phyloP scores from a whole-genome alignment of 345 rosid species.

The Lepidium sativum region DNA sequence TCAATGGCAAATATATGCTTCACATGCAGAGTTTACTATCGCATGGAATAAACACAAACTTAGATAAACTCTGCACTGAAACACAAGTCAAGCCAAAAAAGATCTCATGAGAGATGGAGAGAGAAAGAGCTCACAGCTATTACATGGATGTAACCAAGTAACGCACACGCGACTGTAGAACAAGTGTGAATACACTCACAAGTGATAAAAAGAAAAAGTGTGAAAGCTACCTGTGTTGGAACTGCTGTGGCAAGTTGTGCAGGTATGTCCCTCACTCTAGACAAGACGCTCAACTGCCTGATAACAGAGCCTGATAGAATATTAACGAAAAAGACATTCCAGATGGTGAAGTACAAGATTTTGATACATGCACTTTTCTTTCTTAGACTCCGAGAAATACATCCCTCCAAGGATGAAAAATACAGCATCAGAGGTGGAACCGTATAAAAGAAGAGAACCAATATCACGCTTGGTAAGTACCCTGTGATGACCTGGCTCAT shows the following conservation, averaged over 20 bases:
- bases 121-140: neutral
- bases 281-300: constrained; percentile 37
- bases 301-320: constrained; percentile 76
- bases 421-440: constrained; percentile 94
- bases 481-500: constrained; percentile 67
- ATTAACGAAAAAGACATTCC: constrained; percentile 91
- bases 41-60: neutral
- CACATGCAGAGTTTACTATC: no score
- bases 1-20: no score
- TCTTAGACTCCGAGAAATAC: constrained; percentile 62
- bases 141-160: neutral
- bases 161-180: no score
- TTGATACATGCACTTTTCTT: constrained; percentile 80
- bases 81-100: neutral
- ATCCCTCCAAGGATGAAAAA: constrained; percentile 73
- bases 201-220: neutral
- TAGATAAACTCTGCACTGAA: neutral
- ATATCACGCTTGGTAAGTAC: constrained; percentile 88
- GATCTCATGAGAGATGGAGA: neutral
- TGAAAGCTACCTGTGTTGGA: constrained; percentile 57
- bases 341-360: constrained; percentile 75
- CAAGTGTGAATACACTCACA: no score
- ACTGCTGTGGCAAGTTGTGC: constrained; percentile 60
- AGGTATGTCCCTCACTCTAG: constrained; percentile 60
- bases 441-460: constrained; percentile 51